Base-by-base conservation (phyloP, 2,329 filamentous ascomycete genomes). In the Basipetospora chlamydospora region DNA sequence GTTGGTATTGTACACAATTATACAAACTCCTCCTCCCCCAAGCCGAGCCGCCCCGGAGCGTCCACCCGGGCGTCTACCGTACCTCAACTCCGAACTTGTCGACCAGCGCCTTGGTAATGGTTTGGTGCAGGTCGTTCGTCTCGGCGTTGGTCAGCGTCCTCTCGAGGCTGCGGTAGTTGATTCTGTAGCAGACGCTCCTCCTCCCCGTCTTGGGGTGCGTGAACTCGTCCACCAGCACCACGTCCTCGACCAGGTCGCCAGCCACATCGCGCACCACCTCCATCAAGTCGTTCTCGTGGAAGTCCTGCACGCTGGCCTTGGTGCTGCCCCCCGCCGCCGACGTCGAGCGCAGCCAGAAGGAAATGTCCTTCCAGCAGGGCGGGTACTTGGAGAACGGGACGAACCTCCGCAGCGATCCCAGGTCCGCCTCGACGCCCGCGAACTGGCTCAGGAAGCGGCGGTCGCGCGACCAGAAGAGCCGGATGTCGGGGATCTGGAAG, bases 271-370 rank as follows among this genome's bases (percentile, higher is more conserved):
- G 77, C 13, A 95, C 82, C 39, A 95, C 71, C 59, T 96, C 90
- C 88, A 96, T 96, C 35, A 96, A 66, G 56, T 98, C 90, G 58
- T 96, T 96, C 55, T 92, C 87, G 55, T 96, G 88, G 52, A 94
- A 85, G 47, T 63, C 59, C 20, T 57, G 51, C 40, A 46, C 55
- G 47, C 56, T 63, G 40, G 49, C 57, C 20, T 26, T 15, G 4
- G 45, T 49, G 37, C 60, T 65, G 20, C 67, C 67, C 10, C 61
- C 67, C 3, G 59, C 67, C 16, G 63, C 57, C 2, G 64, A 60
- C 56, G 62, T 44, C 20, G 49, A 45, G 5, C 42, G 49, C 38
- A 96, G 61, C 90, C 90, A 98, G 58, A 98, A 98, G 1, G 87
- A 82, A 9, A 96, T 80, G 54, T 98, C 90, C 59, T 88, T 88